Base-by-base conservation (phyloP, 2,329 filamentous ascomycete species). In the Waltergamsia citrina region DNA sequence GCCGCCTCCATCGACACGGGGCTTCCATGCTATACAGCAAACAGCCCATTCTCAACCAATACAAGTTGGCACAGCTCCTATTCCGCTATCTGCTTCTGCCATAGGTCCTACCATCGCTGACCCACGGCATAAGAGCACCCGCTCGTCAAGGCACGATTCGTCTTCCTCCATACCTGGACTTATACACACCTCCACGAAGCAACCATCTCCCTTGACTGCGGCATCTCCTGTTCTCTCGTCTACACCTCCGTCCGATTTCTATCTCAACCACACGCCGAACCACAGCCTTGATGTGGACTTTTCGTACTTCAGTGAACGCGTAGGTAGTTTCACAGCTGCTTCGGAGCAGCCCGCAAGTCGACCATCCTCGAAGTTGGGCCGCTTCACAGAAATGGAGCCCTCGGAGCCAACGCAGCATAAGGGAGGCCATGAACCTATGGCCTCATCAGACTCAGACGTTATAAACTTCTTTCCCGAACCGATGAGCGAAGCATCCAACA, bases 1-100 rank as follows among this genome's bases (percentile, higher is more conserved):
- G 15, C 50, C 54, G 3, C 53, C 52, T 2, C 45, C 49, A 3
- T 53, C 52, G 2, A 53, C 45, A 41, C 46, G 52, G 26, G 49
- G 48, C 4, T 57, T 53, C 38, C 44, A 33, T 18, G 45, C 45
- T 7, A 50, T 53, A 12, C 41, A 35, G 10, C 25, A 30, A 7
- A 27, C 36, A 15, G 28, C 36, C 15, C 8, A 7, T 14, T 32
- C 35, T 9, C 17, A 23, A 14, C 35, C 37, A 5, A 14, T 30
- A 3, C 18, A 21, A 7, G 21, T 18, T n/a, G 33, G 30, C 10
- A 20, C 15, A 7, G 15, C 33, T 8, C 35, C 36, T 17, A 23
- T 14, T 9, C 30, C 34, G 14, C 20, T 30, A 6, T 21, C 27
- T 24, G 27, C 20, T 9, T 15, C 17, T 18, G 28, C 20, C 18